These are phyloP conservation scores for Aspergillus mulundensis DNA, from an alignment of 495 filamentous ascomycete species.

Conservation along the genomic window DNA sequence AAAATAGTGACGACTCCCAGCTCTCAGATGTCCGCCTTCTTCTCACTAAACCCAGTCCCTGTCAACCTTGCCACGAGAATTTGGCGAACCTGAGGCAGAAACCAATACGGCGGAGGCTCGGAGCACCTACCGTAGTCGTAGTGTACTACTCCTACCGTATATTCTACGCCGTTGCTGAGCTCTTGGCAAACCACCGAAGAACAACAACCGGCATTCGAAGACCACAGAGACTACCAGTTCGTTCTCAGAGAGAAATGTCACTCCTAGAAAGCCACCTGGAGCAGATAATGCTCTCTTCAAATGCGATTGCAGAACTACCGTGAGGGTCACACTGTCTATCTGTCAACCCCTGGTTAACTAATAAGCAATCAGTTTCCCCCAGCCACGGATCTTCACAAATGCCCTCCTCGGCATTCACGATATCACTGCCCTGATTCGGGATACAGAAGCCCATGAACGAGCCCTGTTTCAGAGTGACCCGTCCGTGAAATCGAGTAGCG, in stretches of 20 bases:
- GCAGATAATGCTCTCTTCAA: constrained; percentile 80
- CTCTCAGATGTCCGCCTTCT: not conserved
- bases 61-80: constrained; percentile 7
- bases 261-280: constrained; percentile 82
- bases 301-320: constrained; percentile 81
- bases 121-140: too few relatives aligned
- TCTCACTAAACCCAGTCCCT: not conserved
- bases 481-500: constrained; percentile 38
- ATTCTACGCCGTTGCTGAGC: too few relatives aligned
- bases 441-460: constrained; percentile 92
- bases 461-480: constrained; percentile 89
- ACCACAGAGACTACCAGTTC: not conserved
- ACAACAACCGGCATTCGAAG: not conserved
- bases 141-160: too few relatives aligned
- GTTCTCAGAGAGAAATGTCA: constrained; percentile 51
- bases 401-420: constrained; percentile 82
- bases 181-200: constrained; percentile 15
- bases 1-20: too few relatives aligned
- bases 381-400: constrained; percentile 94
- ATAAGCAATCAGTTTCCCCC: constrained; percentile 61
- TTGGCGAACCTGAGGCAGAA: constrained; percentile 26
- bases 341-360: not conserved
- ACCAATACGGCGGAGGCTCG: too few relatives aligned
- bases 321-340: constrained; percentile 36
- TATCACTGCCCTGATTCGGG: constrained; percentile 90